Evolutionary conservation across 257 asterid genomes (phyloP), one percentile per base, ranked within the genome.

Genomic region (Solanum etuberosum): DNA sequence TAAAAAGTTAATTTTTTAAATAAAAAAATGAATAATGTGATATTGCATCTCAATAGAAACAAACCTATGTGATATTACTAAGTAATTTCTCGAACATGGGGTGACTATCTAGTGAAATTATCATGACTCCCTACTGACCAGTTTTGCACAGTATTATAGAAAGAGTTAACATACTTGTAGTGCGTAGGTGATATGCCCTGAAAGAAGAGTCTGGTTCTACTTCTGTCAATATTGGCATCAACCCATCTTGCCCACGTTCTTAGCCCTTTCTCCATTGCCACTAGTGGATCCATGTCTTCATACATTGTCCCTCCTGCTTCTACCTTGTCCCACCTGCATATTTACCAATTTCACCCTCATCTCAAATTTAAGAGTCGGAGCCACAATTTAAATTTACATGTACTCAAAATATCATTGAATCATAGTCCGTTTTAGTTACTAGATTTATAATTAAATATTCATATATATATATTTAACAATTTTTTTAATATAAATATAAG

Each of bases 181-280:
- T 97, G 99, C 20, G 98, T 94, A 70, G 99, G 99, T 57, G 99
- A 97, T 91, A 96, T 92, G 67, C 97, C 92, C 92, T 97, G 99
- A 84, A 97, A 97, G 89, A 97, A 95, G 15, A 97, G 91, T 86
- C 90, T 91, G 85, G 92, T 96, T 89, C 88, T 92, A 20, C 84
- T 92, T 12, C 85, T 70, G 90, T 97, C 98, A 73, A 97, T 85
- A 43, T 92, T 96, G 37, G 93, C 9, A 59, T 96, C 99, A 9
- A 94, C 91, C 99, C 99, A 97, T 77, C 88, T 89, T 32, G 96
- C 97, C 99, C 99, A 97, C 31, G 99, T 97, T 83, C 94, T 92
- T 46, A 97, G 89, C 84, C 94, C 99, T 89, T 89, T 90, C 34
- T 97, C 98, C 70, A 97, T 74, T 1, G 99, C 99, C 59, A 83